Evolutionary conservation across 2,329 filamentous ascomycete genomes (phyloP), one percentile per base, ranked within the genome.

Genomic region (Blastomyces percursus): DNA sequence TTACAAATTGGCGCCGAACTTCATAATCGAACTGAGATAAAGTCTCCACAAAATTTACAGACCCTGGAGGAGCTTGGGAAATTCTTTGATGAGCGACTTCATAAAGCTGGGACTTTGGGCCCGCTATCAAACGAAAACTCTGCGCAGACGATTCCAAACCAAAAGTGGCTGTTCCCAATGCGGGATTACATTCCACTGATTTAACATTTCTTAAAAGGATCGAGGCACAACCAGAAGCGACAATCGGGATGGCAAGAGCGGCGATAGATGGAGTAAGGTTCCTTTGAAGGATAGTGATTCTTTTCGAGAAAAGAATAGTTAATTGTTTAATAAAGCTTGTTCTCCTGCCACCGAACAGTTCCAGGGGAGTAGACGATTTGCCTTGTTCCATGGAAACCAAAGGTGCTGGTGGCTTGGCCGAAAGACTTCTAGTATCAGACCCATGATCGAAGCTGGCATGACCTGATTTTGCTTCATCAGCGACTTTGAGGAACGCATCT

Each of bases 401-500:
- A 30, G 64, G 6, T 19, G 35, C 48, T 4, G 42, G 14, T n/a
- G 42, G 42, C 42, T 44, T 44, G 16, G 42, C 42, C 42, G n/a
- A 44, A 44, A 44, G 42, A 5, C 42, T 44, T 3, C 42, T 16
- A 44, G 42, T 44, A 19, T 42, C 35, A 27, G 51, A 48, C 27
- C 21, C 46, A 19, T 40, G 52, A 21, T 64, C 63, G 21, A 52
- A 54, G 21, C 61, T 7, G 9, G 50, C 67, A 21, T 46, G 24
- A 8, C 66, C 62, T 1, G 60, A 24, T 38, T 80, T 82, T 64
- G 91, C 82, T 72, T 96, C 91, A 70, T 93, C 89, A 0, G 91
- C 90, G 48, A 96, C 81, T 66, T 90, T 87, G 30, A 96, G 77
- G 74, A 96, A 96, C 0, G 96, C 91, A 67, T 96, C 91, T 72